Evolutionary conservation across 2,329 filamentous ascomycete genomes (phyloP), one percentile per base, ranked within the genome.

Genomic region (Beauveria bassiana): DNA sequence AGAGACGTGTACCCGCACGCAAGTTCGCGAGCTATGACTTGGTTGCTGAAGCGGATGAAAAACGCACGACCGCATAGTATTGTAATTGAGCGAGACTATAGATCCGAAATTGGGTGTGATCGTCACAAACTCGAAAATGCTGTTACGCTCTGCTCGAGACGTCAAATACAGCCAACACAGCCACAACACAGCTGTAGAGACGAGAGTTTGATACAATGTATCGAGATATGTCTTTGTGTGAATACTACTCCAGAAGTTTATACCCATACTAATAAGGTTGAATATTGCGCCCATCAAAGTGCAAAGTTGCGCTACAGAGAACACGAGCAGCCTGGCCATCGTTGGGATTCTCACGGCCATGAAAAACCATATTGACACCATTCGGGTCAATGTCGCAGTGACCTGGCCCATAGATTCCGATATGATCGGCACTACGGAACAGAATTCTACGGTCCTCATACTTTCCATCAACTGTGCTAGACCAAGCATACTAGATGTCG

Each of bases 1-100:
- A 60, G 18, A 24, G 61, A 40, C 28, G 50, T 3, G 49, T 65
- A 10, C 57, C 47, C n/a, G 64, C 64, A 20, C 55, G 63, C 52
- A 65, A 66, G 40, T 69, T 69, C 57, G 68, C 54, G 12, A 24
- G 20, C 5, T 61, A 61, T 22, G 59, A 61, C 22, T 24, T 61
- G 18, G 45, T 61, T 43, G 59, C 42, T 3, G 59, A 61, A 52
- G 59, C 59, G 18, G 43, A 61, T 50, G 58, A 40, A 7, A 61
- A 54, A 18, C 38, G 38, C n/a, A 45, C 57, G 14, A 28, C 42
- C 8, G 58, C 50, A 3, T 61, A 61, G 42, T 14, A 8, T 45
- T 28, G 12, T n/a, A 20, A 26, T 43, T 14, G 8, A 18, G 12
- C 5, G 10, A 34, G 31, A 24, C 14, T 45, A 18, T 31, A 47